These are phyloP conservation scores for Pisolithus microcarpus DNA, from an alignment of 768 basidiomycete genomes.

Conservation along the genomic window DNA sequence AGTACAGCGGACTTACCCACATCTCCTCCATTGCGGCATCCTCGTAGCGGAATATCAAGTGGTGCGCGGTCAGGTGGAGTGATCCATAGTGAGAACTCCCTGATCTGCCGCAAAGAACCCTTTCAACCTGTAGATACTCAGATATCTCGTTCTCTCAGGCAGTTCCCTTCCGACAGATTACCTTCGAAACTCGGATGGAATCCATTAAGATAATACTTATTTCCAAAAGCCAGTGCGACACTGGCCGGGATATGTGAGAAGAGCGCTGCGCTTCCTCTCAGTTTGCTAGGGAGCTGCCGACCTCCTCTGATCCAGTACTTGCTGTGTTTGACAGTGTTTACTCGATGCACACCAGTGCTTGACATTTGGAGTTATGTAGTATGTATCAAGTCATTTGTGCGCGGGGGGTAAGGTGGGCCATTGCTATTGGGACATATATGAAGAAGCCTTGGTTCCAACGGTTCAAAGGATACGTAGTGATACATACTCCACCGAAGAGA, in stretches of 20 bases:
- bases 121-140: slow-evolving; percentile 49
- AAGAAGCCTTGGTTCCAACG: too few species aligned
- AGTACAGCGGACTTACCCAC: slow-evolving; percentile 59
- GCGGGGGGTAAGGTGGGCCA: too few species aligned
- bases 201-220: slow-evolving; percentile 17
- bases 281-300: neutral
- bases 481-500: neutral
- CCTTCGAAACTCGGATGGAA: slow-evolving; percentile 30
- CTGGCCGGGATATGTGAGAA: neutral
- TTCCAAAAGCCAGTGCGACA: neutral
- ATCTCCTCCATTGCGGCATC: slow-evolving; percentile 61
- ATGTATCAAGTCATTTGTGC: too few species aligned
- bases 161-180: neutral
- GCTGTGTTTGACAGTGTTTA: slow-evolving; percentile 2
- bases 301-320: neutral
- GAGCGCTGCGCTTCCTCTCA: too few species aligned
- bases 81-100: slow-evolving; percentile 59
- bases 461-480: too few species aligned
- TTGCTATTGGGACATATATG: too few species aligned
- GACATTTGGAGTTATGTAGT: too few species aligned
- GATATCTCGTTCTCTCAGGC: neutral
- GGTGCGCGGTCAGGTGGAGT: slow-evolving; percentile 90
- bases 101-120: slow-evolving; percentile 60
- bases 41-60: slow-evolving; percentile 83
- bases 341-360: too few species aligned